Percentiles rank a stretch among this genome's conserved stretches.
phyloP scores from a whole-genome alignment of 495 filamentous ascomycete species.

The Aspergillus nanangensis region DNA sequence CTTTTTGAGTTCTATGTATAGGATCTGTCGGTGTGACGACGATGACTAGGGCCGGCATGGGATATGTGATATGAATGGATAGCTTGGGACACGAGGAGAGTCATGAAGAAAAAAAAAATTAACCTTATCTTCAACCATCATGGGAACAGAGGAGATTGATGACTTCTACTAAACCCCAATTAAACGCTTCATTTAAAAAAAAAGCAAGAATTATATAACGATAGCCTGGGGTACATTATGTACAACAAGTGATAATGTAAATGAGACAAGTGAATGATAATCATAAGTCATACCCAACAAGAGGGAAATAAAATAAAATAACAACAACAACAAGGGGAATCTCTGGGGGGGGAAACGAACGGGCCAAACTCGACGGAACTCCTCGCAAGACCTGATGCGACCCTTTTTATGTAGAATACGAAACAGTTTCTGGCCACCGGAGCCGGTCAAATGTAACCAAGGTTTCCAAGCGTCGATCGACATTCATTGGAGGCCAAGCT shows the following conservation, averaged over 20 bases:
- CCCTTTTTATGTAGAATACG: neutral
- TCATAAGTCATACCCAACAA: neutral
- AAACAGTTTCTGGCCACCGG: neutral
- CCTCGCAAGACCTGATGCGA: neutral
- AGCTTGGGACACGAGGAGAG: neutral
- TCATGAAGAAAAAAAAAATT: neutral
- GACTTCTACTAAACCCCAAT: too few species aligned
- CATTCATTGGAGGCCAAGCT: conserved; percentile 14
- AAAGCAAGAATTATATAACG: neutral
- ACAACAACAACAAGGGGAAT: conserved; percentile 8
- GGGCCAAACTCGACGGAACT: conserved; percentile 2
- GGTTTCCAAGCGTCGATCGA: conserved; percentile 11
- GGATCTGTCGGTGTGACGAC: neutral
- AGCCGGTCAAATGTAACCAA: conserved; percentile 11
- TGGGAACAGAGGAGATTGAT: too few species aligned
- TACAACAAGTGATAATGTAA: neutral
- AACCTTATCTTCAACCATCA: neutral
- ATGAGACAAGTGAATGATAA: neutral
- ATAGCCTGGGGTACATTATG: neutral
- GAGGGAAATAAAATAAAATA: too few species aligned
- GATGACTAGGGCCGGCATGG: neutral
- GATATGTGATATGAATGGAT: neutral
- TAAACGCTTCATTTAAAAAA: neutral
- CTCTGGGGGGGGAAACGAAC: conserved; percentile 6
- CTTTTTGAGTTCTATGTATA: neutral